Percentiles rank a stretch among this genome's conserved stretches.
Evolutionary conservation across 495 filamentous ascomycete genomes (phyloP).

Genomic region (Aspergillus sparsus): DNA sequence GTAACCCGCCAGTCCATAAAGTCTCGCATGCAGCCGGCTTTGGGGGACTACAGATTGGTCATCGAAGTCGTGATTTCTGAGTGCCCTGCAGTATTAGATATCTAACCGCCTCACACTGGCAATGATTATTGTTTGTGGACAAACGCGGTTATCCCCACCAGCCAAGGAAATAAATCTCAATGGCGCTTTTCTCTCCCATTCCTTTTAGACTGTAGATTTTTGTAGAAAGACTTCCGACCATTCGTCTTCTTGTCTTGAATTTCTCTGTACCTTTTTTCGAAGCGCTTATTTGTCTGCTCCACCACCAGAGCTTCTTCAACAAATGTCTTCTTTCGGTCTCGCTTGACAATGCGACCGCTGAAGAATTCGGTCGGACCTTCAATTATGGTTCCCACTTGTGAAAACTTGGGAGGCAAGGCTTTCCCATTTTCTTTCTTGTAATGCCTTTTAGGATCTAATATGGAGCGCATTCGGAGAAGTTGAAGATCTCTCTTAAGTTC

Average conservation of each 20-base stretch:
- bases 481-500: slow-evolving; percentile 86
- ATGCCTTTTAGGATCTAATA: slow-evolving; percentile 84
- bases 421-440: slow-evolving; percentile 84
- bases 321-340: slow-evolving; percentile 84
- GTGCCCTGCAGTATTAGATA: not conserved
- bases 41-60: not conserved
- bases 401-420: slow-evolving; percentile 70
- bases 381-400: slow-evolving; percentile 84
- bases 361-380: slow-evolving; percentile 88
- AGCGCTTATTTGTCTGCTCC: slow-evolving; percentile 59
- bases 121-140: not conserved
- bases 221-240: slow-evolving; percentile 73
- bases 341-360: slow-evolving; percentile 75
- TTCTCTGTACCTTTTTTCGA: slow-evolving; percentile 70
- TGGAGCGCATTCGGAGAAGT: slow-evolving; percentile 81
- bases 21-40: not conserved
- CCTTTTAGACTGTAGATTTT: slow-evolving; percentile 60
- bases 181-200: slow-evolving; percentile 37
- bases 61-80: not conserved
- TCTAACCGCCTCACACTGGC: not conserved
- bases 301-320: slow-evolving; percentile 80
- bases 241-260: slow-evolving; percentile 67
- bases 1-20: not conserved
- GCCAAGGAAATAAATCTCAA: not conserved
- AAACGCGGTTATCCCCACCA: not conserved